Conservation (phyloP, 2,329 filamentous ascomycete genomes). For the Fusarium sp. region DNA sequence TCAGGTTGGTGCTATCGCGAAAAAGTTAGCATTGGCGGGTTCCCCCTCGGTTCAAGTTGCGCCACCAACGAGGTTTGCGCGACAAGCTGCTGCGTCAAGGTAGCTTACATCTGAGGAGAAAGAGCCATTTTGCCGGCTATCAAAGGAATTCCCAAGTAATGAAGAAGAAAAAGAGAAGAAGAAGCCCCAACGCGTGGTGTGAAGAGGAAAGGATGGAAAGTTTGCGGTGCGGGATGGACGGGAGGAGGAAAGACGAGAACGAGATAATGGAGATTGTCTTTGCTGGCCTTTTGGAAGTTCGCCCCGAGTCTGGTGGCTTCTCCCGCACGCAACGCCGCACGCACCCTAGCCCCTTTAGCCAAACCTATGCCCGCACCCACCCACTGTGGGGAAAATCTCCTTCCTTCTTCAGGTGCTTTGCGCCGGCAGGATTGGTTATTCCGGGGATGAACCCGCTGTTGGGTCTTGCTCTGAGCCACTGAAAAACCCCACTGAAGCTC, state of each 20-base stretch:
- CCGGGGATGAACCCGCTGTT: constrained; percentile 26
- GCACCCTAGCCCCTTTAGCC: constrained; percentile 39
- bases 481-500: constrained; percentile 6
- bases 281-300: constrained; percentile 46
- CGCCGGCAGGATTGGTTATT: constrained; percentile 30
- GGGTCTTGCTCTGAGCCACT: constrained; percentile 7
- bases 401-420: constrained; percentile 9
- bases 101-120: constrained; percentile 72
- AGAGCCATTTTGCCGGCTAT: constrained; percentile 67
- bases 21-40: constrained; percentile 40
- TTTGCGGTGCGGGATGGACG: constrained; percentile 33
- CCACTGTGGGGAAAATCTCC: constrained; percentile 36
- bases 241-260: constrained; percentile 8
- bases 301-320: constrained; percentile 28
- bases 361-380: neutral
- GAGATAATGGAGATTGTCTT: constrained; percentile 39
- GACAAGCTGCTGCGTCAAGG: constrained; percentile 8
- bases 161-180: constrained; percentile 6
- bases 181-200: constrained; percentile 18
- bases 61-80: constrained; percentile 27
- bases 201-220: constrained; percentile 27
- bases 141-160: constrained; percentile 6
- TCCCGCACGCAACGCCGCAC: neutral
- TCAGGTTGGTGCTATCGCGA: constrained; percentile 81
- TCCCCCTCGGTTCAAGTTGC: constrained; percentile 40